Conservation (phyloP, 352 stramenopile species). For the Phytophthora parvispora region DNA sequence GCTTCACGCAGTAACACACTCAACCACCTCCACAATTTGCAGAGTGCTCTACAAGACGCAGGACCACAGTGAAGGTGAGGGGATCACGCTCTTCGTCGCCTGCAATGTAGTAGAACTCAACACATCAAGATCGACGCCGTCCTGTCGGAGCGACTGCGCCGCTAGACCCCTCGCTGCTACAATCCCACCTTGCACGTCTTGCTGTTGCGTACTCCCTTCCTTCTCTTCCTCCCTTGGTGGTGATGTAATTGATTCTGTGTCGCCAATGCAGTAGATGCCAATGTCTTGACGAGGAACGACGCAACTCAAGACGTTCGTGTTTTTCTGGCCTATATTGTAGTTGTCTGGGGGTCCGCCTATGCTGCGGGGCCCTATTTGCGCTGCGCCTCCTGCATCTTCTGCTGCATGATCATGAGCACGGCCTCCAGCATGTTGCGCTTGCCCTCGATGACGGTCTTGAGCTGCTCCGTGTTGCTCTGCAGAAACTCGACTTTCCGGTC, state of each 20-base stretch:
- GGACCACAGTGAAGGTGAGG: not conserved
- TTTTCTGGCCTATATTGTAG: constrained; percentile 1
- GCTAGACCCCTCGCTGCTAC: constrained; percentile 10
- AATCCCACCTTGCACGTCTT: constrained; percentile 2
- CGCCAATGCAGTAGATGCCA: too few species aligned
- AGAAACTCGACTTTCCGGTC: constrained; percentile 94
- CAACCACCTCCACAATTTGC: too few species aligned
- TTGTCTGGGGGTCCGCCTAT: constrained; percentile 8
- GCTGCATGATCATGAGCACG: constrained; percentile 88
- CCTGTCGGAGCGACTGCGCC: too few species aligned
- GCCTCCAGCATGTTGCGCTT: constrained; percentile 88
- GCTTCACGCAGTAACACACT: too few species aligned
- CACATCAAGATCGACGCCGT: too few species aligned
- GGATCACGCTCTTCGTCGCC: too few species aligned
- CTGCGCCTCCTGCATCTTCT: constrained; percentile 75
- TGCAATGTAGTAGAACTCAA: not conserved
- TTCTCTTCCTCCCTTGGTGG: too few species aligned
- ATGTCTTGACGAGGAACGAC: too few species aligned
- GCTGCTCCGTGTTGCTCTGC: constrained; percentile 94
- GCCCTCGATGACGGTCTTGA: constrained; percentile 89
- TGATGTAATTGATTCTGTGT: too few species aligned
- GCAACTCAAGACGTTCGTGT: not conserved
- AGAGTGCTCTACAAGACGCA: too few species aligned
- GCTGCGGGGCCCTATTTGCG: constrained; percentile 30
- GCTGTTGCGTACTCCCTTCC: constrained; percentile 3